phyloP scores from a whole-genome alignment of 768 basidiomycete genomes.

The Psilocybe tampanensis region DNA sequence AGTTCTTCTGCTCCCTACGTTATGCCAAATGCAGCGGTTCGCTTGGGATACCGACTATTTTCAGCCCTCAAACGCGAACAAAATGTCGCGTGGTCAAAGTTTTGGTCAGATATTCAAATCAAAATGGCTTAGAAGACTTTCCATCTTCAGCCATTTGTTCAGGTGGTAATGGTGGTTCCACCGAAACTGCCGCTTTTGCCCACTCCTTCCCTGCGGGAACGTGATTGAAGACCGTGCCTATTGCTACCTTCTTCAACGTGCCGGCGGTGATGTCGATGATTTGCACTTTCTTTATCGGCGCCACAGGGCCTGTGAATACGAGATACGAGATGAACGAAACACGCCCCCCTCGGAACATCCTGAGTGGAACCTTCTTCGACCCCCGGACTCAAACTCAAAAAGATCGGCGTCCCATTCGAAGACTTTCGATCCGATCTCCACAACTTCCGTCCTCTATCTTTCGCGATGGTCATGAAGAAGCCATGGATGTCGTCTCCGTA shows the following conservation, averaged over 20 bases:
- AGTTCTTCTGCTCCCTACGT: background rate
- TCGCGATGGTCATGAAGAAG: no score
- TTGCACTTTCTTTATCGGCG: slow-evolving; percentile 1
- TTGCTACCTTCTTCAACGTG: slow-evolving; percentile 10
- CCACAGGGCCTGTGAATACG: slow-evolving; percentile 1
- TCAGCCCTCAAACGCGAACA: background rate
- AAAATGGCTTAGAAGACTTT: no score
- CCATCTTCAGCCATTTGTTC: background rate
- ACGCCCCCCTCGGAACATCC: background rate
- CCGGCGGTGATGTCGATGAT: slow-evolving; percentile 13
- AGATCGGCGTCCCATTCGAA: background rate
- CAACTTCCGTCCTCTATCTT: background rate
- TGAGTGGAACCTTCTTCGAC: background rate
- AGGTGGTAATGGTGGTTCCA: background rate
- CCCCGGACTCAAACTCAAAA: background rate
- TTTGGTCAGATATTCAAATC: no score
- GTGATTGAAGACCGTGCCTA: slow-evolving; percentile 2
- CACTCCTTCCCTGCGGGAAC: background rate
- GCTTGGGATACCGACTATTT: background rate
- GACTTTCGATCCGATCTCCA: background rate
- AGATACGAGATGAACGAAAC: background rate
- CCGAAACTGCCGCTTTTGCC: background rate
- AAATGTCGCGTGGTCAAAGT: background rate
- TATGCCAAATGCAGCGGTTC: slow-evolving; percentile 6
- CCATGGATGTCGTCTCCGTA: slow-evolving; percentile 7